A percentile compares a stretch with the other conserved stretches of the same genome.
These are phyloP conservation scores for Apiospora sp. DNA, from an alignment of 2,329 filamentous ascomycete genomes.

Conservation along the genomic window DNA sequence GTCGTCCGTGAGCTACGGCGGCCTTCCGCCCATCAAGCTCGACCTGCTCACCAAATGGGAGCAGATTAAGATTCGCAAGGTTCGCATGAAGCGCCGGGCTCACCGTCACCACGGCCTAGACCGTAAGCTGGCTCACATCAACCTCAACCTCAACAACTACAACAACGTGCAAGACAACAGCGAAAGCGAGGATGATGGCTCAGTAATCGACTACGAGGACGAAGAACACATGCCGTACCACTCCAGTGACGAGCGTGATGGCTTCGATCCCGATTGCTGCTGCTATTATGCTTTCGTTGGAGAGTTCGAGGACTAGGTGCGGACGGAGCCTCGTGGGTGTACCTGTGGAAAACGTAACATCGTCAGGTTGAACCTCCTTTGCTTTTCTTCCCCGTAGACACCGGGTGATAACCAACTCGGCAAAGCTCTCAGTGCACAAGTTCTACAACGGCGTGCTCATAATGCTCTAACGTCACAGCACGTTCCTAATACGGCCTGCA, in stretches of 20 bases:
- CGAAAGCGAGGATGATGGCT: not conserved
- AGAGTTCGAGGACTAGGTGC: not conserved
- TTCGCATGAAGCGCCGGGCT: conserved; percentile 1
- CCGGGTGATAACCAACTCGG: not conserved
- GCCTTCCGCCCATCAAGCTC: conserved; percentile 6
- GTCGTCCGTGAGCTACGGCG: not conserved
- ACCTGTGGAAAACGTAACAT: not conserved
- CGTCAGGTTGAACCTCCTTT: not conserved
- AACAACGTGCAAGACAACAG: not conserved
- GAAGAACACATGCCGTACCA: not conserved
- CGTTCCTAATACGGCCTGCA: not conserved
- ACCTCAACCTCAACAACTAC: not conserved
- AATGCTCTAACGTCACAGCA: not conserved
- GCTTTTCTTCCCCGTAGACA: not conserved
- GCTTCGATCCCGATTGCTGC: not conserved
- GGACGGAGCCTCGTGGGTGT: not conserved
- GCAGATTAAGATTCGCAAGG: not conserved
- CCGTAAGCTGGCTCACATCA: conserved; percentile 6
- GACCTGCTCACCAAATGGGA: conserved; percentile 3
- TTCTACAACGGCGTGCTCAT: not conserved
- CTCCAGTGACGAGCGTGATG: not conserved
- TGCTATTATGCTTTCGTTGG: not conserved
- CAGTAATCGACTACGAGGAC: not conserved
- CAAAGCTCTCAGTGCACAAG: not conserved
- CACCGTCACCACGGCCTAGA: not conserved